Conservation (phyloP, 352 stramenopile genomes). For the Pythium phragmiticola region DNA sequence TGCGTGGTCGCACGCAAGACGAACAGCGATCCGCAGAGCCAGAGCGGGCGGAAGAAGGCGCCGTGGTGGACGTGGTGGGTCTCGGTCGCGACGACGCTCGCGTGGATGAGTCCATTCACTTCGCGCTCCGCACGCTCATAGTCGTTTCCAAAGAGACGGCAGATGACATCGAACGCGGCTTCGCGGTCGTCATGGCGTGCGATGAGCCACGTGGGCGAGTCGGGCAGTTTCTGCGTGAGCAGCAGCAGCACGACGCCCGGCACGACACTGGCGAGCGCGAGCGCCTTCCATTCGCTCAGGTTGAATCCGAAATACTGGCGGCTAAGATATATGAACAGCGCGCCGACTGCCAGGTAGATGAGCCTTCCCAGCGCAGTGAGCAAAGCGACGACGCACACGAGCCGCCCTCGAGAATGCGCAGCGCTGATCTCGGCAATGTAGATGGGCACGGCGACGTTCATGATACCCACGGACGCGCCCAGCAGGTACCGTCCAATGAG, state of each 20-base stretch:
- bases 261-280: constrained; percentile 50
- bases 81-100: constrained; percentile 54
- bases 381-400: constrained; percentile 45
- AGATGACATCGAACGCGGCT: constrained; percentile 60
- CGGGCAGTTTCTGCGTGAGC: constrained; percentile 63
- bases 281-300: constrained; percentile 77
- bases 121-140: constrained; percentile 59
- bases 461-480: constrained; percentile 51
- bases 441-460: constrained; percentile 60
- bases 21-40: constrained; percentile 54
- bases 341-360: constrained; percentile 54
- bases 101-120: constrained; percentile 76
- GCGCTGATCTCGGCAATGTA: constrained; percentile 75
- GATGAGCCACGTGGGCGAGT: constrained; percentile 82
- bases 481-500: constrained; percentile 67
- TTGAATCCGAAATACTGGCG: constrained; percentile 73
- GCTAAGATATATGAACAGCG: constrained; percentile 62
- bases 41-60: constrained; percentile 66
- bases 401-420: constrained; percentile 51
- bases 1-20: constrained; percentile 46
- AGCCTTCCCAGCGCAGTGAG: constrained; percentile 39
- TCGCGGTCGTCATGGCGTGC: constrained; percentile 67
- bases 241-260: constrained; percentile 56
- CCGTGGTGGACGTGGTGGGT: constrained; percentile 49
- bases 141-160: constrained; percentile 48